These are phyloP conservation scores for Blastobotrys ciferrii DNA, from an alignment of 1,139 yeast genomes.

Conservation along the genomic window DNA sequence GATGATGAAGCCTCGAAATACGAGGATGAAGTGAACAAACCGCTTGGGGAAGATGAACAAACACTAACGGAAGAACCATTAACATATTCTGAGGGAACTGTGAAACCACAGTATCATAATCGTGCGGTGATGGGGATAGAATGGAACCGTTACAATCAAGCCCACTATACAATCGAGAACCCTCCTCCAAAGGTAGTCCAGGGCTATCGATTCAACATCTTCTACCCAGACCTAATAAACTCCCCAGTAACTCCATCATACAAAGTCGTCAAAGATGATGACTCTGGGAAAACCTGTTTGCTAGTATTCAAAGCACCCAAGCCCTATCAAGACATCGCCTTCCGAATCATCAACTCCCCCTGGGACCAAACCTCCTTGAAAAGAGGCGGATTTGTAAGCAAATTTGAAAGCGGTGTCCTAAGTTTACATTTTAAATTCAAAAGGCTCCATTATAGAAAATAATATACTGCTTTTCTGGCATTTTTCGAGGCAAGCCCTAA, in stretches of 20 bases:
- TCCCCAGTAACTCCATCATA: constrained; percentile 35
- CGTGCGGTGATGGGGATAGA: constrained; percentile 38
- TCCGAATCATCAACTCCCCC: constrained; percentile 37
- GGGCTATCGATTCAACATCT: constrained; percentile 41
- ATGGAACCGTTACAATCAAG: constrained; percentile 40
- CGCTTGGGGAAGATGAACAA: constrained; percentile 26
- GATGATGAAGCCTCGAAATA: not conserved
- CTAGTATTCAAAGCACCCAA: constrained; percentile 37
- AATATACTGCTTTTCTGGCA: constrained; percentile 1
- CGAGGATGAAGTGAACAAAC: no score
- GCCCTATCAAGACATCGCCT: constrained; percentile 39
- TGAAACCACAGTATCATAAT: constrained; percentile 36
- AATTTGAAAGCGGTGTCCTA: constrained; percentile 39
- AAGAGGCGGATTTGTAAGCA: constrained; percentile 33
- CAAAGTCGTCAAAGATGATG: constrained; percentile 29
- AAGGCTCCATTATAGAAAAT: constrained; percentile 32
- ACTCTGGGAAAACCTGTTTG: constrained; percentile 31
- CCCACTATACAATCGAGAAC: constrained; percentile 37
- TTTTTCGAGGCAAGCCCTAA: no score
- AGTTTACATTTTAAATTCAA: constrained; percentile 40
- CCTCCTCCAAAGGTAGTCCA: constrained; percentile 42
- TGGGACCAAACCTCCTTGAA: constrained; percentile 39
- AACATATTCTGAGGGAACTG: constrained; percentile 13
- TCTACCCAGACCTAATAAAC: constrained; percentile 36
- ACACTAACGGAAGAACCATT: constrained; percentile 13